Base-by-base conservation (phyloP, 768 basidiomycete species). In the Psilocybe cyanescens region DNA sequence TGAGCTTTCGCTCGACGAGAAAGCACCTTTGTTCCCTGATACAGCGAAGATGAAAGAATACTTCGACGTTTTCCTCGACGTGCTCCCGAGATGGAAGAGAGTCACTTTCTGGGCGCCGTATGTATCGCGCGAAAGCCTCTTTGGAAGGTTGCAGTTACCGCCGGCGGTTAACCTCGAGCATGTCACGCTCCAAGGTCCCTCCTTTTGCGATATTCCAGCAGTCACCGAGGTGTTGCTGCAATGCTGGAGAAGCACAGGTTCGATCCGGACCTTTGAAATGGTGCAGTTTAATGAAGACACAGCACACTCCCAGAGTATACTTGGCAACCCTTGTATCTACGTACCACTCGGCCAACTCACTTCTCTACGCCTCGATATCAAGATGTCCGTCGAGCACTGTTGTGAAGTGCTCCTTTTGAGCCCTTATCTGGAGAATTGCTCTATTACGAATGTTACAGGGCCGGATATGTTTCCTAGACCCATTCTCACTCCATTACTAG, bases 71-170 rank as follows among this genome's bases (percentile, higher is more conserved):
- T 54, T 53, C 53, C 59, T 60, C 14, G 44, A 48, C 45, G 30
- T 53, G 47, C 52, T 60, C 1, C 53, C 59, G 16, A 41, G 59
- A 19, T 60, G 59, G 59, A 48, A 55, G 19, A 17, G 39, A 1
- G 47, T 46, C 30, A 29, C 30, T 24, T 55, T 60, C 44, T 60
- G 59, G 59, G 59, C 52, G 11, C 44, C 52, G 4, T 60, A 60
- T 19, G 31, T 60, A 6, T 46, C 59, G 30, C 41, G 30, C 45
- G 59, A 60, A 49, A 35, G 33, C 11, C 6, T 35, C 11, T 7
- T 11, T 7, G 33, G 33, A 35, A 35, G 33, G 33, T 35, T 45
- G 52, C 45, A 17, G 8, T 16, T 48, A 9, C 28, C 19, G 6
- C 12, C 44, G 14, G 59, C 59, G 47, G 51, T 44, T 8, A 7